phyloP scores from a whole-genome alignment of 169 alveolate species.

The Plasmodium reichenowi region DNA sequence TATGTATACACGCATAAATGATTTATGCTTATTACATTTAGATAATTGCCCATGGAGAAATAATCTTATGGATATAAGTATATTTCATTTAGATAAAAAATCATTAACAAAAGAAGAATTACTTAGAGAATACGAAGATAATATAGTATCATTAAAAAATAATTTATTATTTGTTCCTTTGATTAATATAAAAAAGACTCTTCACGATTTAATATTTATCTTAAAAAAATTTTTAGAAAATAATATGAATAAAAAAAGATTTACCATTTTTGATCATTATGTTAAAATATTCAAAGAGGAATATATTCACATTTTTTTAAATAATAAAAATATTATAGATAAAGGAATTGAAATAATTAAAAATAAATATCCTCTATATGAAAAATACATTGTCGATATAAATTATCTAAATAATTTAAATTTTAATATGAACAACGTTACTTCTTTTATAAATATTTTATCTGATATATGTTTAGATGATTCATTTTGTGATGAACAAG shows the following conservation, averaged over 20 bases:
- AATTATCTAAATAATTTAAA: conserved; percentile 30
- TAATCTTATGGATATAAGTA: conserved; percentile 26
- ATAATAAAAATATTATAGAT: conserved; percentile 34
- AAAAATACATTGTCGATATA: conserved; percentile 24
- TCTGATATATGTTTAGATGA: not conserved
- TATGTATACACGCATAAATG: conserved; percentile 61
- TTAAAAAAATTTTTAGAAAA: conserved; percentile 30
- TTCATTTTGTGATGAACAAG: conserved; percentile 7
- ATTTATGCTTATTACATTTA: conserved; percentile 50
- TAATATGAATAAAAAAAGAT: conserved; percentile 30
- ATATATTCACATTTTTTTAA: conserved; percentile 35
- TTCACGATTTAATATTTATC: conserved; percentile 16
- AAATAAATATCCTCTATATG: conserved; percentile 4
- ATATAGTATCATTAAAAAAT: conserved; percentile 3
- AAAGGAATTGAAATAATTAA: conserved; percentile 22
- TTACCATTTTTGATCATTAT: conserved; percentile 23
- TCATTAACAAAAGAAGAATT: conserved; percentile 28
- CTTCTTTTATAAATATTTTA: conserved; percentile 33
- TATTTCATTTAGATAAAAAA: conserved; percentile 27
- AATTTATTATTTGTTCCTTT: conserved; percentile 31
- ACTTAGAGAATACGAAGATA: conserved; percentile 30
- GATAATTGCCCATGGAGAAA: conserved; percentile 74
- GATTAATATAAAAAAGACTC: conserved; percentile 48
- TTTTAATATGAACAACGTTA: conserved; percentile 24
- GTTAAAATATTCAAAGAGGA: conserved; percentile 40